Conservation (phyloP, 768 basidiomycete species). For the Albatrellus ellisii region DNA sequence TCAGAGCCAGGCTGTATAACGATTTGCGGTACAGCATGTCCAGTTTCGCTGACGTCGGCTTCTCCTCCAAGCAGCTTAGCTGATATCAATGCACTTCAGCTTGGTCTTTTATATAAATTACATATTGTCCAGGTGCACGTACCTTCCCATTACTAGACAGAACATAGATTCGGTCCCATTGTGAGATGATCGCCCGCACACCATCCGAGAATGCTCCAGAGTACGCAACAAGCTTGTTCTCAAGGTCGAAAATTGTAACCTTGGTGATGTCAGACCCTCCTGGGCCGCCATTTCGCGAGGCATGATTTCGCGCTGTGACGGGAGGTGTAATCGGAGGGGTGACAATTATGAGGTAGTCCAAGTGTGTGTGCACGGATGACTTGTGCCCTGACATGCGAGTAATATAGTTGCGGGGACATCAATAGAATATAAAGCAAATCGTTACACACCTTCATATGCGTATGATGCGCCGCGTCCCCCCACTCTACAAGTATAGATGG, state of each 20-base stretch:
- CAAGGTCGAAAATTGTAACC: conserved; percentile 81
- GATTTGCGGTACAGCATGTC: conserved; percentile 75
- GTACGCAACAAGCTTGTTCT: conserved; percentile 85
- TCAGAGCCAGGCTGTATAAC: conserved; percentile 69
- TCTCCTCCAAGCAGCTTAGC: conserved; percentile 61
- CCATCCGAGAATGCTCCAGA: conserved; percentile 72
- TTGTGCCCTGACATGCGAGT: conserved; percentile 43
- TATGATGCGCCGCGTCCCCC: conserved; percentile 78
- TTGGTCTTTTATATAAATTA: too few relatives aligned
- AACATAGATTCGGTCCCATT: conserved; percentile 73
- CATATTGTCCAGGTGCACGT: conserved; percentile 17
- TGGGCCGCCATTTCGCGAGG: conserved; percentile 33
- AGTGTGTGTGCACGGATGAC: conserved; percentile 58
- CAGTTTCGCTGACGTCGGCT: conserved; percentile 73
- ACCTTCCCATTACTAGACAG: conserved; percentile 72
- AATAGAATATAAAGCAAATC: neutral
- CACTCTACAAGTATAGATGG: conserved; percentile 73
- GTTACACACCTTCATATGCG: conserved; percentile 83
- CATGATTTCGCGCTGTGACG: conserved; percentile 65
- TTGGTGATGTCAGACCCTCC: conserved; percentile 52
- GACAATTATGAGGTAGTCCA: conserved; percentile 83
- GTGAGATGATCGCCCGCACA: conserved; percentile 69
- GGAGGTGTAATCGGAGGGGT: conserved; percentile 76
- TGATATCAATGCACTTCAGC: too few relatives aligned
- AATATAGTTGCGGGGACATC: neutral